Percentiles rank a stretch among this genome's conserved stretches.
phyloP scores from a whole-genome alignment of 495 filamentous ascomycete genomes.

The Hypoxylon lienhwacheense region DNA sequence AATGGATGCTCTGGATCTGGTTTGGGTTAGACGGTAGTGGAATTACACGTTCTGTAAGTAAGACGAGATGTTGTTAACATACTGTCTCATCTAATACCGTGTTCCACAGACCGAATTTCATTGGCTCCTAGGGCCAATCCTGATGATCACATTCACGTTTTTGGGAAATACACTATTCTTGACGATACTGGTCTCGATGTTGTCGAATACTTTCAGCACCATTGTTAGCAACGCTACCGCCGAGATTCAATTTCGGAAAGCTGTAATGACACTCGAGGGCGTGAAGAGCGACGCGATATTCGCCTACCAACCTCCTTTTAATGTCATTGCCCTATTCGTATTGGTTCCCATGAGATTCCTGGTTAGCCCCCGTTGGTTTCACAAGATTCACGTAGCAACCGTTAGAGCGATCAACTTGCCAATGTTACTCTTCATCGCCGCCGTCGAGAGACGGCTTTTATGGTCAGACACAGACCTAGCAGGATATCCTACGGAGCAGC shows the following conservation, averaged over 20 bases:
- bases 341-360: conserved; percentile 67
- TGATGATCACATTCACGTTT: conserved; percentile 74
- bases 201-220: conserved; percentile 69
- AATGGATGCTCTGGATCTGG: conserved; percentile 85
- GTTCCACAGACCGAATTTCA: conserved; percentile 58
- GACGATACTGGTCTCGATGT: conserved; percentile 74
- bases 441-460: conserved; percentile 58
- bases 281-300: conserved; percentile 76
- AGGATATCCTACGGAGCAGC: conserved; percentile 24
- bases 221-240: conserved; percentile 65
- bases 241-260: conserved; percentile 70
- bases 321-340: conserved; percentile 65
- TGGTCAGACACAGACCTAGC: conserved; percentile 39
- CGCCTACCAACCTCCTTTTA: conserved; percentile 73
- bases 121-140: conserved; percentile 62
- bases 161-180: conserved; percentile 76
- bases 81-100: neutral
- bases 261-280: conserved; percentile 74
- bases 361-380: conserved; percentile 70
- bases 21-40: conserved; percentile 76
- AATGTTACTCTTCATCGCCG: conserved; percentile 60
- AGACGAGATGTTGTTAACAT: neutral
- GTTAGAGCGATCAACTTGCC: conserved; percentile 68
- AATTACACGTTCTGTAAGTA: conserved; percentile 60
- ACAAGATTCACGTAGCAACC: conserved; percentile 70